These are phyloP conservation scores for Euclidium syriacum DNA, from an alignment of 345 rosid genomes.

Conservation along the genomic window DNA sequence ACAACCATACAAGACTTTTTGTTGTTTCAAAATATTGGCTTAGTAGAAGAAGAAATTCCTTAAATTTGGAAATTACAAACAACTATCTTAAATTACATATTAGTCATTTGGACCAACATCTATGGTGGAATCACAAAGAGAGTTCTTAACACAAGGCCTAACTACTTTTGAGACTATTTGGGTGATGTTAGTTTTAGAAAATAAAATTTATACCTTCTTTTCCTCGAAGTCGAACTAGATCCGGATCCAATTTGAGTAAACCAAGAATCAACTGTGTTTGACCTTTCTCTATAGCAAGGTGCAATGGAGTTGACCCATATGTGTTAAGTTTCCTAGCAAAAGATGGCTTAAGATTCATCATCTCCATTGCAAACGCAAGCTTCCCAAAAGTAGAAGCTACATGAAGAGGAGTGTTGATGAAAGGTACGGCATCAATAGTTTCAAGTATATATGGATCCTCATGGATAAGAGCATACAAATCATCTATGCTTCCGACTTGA, in stretches of 20 bases:
- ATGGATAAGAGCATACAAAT: constrained; percentile 16
- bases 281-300: constrained; percentile 28
- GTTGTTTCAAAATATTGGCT: background rate
- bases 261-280: background rate
- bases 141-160: no score
- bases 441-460: constrained; percentile 10
- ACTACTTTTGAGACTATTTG: no score
- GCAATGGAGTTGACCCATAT: constrained; percentile 28
- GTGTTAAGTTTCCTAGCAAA: constrained; percentile 36
- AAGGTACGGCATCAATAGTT: constrained; percentile 23
- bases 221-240: constrained; percentile 23
- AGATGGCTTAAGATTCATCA: constrained; percentile 35
- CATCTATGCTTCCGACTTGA: constrained; percentile 14
- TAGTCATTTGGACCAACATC: no score
- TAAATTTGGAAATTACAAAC: no score
- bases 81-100: no score
- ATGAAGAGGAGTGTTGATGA: constrained; percentile 37
- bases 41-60: no score
- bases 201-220: constrained; percentile 23
- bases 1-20: no score
- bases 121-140: no score
- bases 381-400: constrained; percentile 29
- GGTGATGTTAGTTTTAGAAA: constrained; percentile 7
- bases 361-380: constrained; percentile 26
- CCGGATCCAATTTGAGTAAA: constrained; percentile 9